A percentile compares a stretch with the other conserved stretches of the same genome.
phyloP scores from a whole-genome alignment of 129 eudicot species.

The Scalesia atractyloides region DNA sequence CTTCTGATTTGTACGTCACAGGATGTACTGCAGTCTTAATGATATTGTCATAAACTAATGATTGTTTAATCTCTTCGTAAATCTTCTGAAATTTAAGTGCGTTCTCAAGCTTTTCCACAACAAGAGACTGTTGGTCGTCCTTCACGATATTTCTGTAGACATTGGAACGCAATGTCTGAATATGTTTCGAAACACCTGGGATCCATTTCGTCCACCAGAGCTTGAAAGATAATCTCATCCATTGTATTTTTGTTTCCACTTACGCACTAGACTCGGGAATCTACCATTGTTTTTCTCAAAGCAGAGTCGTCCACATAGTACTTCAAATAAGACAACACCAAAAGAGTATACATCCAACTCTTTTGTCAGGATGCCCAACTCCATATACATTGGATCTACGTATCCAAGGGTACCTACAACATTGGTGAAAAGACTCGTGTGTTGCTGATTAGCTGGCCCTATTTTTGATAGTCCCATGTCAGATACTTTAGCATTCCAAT shows the following conservation, averaged over 20 bases:
- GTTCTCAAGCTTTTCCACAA: constrained; percentile 4
- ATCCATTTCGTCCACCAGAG: constrained; percentile 4
- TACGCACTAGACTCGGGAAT: background rate
- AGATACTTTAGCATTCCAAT: constrained; percentile 15
- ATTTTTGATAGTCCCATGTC: constrained; percentile 19
- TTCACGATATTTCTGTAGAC: background rate
- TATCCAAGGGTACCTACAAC: constrained; percentile 15
- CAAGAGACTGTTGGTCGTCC: constrained; percentile 17
- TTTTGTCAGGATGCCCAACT: constrained; percentile 10
- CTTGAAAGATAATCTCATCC: background rate
- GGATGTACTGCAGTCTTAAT: background rate
- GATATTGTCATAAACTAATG: background rate
- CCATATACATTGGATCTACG: constrained; percentile 10
- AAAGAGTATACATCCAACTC: constrained; percentile 23
- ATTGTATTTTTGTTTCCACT: constrained; percentile 17
- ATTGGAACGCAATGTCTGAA: constrained; percentile 18
- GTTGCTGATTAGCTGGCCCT: constrained; percentile 13
- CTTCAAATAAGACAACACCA: constrained; percentile 24
- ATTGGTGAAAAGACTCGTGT: background rate
- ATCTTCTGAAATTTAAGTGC: constrained; percentile 11
- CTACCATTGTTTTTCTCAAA: background rate
- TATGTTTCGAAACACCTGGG: background rate
- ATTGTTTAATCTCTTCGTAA: background rate
- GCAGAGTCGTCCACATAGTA: constrained; percentile 18
- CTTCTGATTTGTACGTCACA: background rate